A percentile compares a stretch with the other conserved stretches of the same genome.
phyloP scores from a whole-genome alignment of 257 asterid species.

The Nicotiana undulata region DNA sequence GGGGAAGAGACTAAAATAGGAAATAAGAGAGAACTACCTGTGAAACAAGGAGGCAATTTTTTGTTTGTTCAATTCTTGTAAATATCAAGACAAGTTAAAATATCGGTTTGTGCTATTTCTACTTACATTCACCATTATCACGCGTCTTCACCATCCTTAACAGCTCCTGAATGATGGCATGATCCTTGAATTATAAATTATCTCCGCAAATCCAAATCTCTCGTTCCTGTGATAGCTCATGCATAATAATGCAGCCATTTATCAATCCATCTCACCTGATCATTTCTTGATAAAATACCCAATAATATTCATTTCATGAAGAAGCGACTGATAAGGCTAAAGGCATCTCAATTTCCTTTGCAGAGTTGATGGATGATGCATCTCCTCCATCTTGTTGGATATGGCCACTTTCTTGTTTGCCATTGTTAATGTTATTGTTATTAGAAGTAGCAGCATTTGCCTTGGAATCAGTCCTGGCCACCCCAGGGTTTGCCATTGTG shows the following conservation, averaged over 20 bases:
- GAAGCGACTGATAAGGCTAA: conserved; percentile 13
- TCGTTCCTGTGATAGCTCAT: background rate
- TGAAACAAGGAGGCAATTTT: background rate
- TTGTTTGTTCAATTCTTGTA: background rate
- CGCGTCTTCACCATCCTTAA: background rate
- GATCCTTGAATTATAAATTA: background rate
- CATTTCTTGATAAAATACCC: background rate
- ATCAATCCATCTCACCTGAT: background rate
- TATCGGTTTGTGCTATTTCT: background rate
- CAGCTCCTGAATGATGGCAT: background rate
- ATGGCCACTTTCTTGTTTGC: background rate
- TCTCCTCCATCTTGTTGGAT: conserved; percentile 1
- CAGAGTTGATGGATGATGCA: conserved; percentile 10
- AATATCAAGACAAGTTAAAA: background rate
- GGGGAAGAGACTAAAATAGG: background rate
- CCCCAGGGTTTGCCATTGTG: background rate
- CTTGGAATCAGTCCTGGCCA: conserved; percentile 3
- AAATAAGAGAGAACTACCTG: background rate
- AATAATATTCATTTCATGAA: background rate
- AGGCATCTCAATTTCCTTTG: conserved; percentile 28
- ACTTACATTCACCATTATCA: background rate
- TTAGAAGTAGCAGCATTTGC: background rate
- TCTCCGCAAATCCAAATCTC: background rate
- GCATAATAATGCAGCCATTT: background rate
- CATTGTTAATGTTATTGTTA: background rate